Evolutionary conservation across 345 rosid genomes (phyloP).

Genomic region (Eucalyptus paniculata): DNA sequence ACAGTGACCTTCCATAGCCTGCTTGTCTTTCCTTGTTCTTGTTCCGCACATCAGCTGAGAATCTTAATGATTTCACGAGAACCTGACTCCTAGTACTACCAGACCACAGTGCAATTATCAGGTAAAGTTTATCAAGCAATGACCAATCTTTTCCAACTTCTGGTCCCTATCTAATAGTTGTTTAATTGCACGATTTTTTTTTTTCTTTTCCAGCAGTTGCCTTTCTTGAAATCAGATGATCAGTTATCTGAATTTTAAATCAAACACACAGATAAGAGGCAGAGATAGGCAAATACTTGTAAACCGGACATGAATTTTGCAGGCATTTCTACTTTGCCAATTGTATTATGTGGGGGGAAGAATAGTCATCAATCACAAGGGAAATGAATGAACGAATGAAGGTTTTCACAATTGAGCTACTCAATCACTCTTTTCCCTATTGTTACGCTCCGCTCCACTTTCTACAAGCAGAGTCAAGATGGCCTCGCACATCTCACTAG

Average conservation of each 20-base stretch:
- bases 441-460: conserved; percentile 17
- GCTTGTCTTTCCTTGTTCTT: neutral
- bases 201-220: neutral
- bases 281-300: neutral
- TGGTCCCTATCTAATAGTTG: neutral
- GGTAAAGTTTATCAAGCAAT: neutral
- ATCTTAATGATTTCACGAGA: neutral
- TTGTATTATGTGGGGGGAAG: neutral
- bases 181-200: neutral
- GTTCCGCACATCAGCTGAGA: neutral
- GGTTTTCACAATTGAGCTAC: neutral
- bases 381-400: neutral
- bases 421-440: neutral
- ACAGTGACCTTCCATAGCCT: neutral
- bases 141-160: neutral
- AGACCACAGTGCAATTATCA: neutral
- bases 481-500: conserved; percentile 58
- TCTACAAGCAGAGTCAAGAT: conserved; percentile 46
- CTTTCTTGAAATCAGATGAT: neutral
- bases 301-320: neutral
- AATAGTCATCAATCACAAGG: neutral
- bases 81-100: neutral
- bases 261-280: neutral
- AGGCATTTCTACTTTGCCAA: neutral
- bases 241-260: neutral